Conservation (phyloP, 1,139 yeast species). For the Schwanniomyces etchellsii region DNA sequence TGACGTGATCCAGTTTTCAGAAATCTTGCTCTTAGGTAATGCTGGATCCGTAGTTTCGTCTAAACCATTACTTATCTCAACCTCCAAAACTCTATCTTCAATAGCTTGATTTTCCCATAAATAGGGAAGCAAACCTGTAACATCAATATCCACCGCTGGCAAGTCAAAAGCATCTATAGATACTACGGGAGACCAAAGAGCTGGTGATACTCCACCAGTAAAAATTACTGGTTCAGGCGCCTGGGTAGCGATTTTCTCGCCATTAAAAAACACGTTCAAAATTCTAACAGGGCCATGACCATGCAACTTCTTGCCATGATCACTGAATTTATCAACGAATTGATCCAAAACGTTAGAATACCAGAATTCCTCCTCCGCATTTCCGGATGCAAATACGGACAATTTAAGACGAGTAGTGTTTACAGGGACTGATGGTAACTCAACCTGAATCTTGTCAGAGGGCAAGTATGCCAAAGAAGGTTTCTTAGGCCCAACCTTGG, state of each 20-base stretch:
- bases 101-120: slow-evolving; percentile 42
- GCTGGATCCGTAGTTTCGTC: slow-evolving; percentile 22
- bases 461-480: slow-evolving; percentile 45
- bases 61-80: slow-evolving; percentile 56
- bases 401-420: slow-evolving; percentile 57
- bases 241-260: slow-evolving; percentile 40
- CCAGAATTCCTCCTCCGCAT: slow-evolving; percentile 82
- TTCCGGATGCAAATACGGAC: slow-evolving; percentile 67
- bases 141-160: slow-evolving; percentile 57
- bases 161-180: slow-evolving; percentile 69
- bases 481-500: slow-evolving; percentile 15
- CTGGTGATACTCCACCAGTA: slow-evolving; percentile 77
- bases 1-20: slow-evolving; percentile 64
- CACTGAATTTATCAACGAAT: slow-evolving; percentile 30
- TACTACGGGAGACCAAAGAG: slow-evolving; percentile 75
- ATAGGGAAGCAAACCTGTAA: slow-evolving; percentile 60
- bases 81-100: slow-evolving; percentile 22
- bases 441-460: slow-evolving; percentile 24
- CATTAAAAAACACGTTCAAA: slow-evolving; percentile 48
- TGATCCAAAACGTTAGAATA: slow-evolving; percentile 58
- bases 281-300: slow-evolving; percentile 66
- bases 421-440: slow-evolving; percentile 33
- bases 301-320: slow-evolving; percentile 30
- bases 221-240: slow-evolving; percentile 60
- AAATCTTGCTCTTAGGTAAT: slow-evolving; percentile 27